phyloP scores from a whole-genome alignment of 75 land plant genomes.

The Picea glauca region DNA sequence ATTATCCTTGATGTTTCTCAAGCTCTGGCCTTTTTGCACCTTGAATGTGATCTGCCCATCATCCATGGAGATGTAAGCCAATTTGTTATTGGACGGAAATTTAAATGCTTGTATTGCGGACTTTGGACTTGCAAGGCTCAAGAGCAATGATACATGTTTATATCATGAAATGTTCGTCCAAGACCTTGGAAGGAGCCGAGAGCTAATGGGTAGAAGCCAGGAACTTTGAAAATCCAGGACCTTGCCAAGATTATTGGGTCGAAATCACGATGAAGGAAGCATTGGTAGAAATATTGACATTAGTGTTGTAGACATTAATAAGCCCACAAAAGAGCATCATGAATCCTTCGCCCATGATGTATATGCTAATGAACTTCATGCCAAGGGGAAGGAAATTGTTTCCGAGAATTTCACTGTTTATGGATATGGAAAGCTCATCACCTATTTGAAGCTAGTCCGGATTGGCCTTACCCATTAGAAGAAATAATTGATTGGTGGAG shows the following conservation, averaged over 20 bases:
- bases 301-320: background rate
- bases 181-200: slow-evolving; percentile 31
- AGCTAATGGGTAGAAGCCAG: slow-evolving; percentile 23
- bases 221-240: slow-evolving; percentile 23
- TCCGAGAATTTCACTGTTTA: background rate
- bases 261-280: background rate
- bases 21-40: slow-evolving; percentile 57
- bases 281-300: slow-evolving; percentile 12
- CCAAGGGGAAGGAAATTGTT: slow-evolving; percentile 27
- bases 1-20: slow-evolving; percentile 53
- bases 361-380: background rate
- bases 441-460: too few species aligned
- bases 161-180: slow-evolving; percentile 36
- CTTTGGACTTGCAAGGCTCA: slow-evolving; percentile 74
- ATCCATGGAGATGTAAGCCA: slow-evolving; percentile 87
- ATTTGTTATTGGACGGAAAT: slow-evolving; percentile 59
- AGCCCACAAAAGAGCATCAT: background rate
- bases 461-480: too few species aligned
- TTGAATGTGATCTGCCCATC: slow-evolving; percentile 66
- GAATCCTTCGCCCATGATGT: background rate
- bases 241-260: background rate
- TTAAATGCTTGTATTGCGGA: slow-evolving; percentile 61
- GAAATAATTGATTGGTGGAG: too few species aligned
- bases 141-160: slow-evolving; percentile 37
- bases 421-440: background rate